Evolutionary conservation across 2,329 filamentous ascomycete species (phyloP), one percentile per base, ranked within the genome.

Genomic region (Thelonectria rubi): DNA sequence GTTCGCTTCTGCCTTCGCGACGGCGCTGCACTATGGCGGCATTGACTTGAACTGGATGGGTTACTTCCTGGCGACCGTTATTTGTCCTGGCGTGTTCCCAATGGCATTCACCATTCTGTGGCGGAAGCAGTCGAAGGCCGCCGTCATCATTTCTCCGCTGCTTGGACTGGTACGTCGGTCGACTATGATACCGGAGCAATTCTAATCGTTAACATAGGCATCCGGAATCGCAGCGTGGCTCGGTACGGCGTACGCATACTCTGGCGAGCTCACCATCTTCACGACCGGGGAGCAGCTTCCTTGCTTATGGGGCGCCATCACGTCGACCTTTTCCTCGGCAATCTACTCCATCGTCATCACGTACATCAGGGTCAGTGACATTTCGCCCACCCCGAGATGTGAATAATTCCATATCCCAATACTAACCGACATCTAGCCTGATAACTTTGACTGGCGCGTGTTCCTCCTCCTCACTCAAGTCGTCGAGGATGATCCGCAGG

Each of bases 41-140:
- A 48, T 62, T 14, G 59, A 62, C 11, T 12, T 62, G 40, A 58
- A 57, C 21, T 60, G 58, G 58, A 60, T 60, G 58, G 58, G 58
- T 7, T 60, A 60, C 24, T 60, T 60, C 17, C 30, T 60, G 10
- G 58, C 58, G 3, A 56, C 58, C 2, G 40, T 60, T 8, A 56
- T 60, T 26, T 60, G 58, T 21, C 58, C 58, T 2, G 58, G 58
- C 2, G 48, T 60, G 26, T 60, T 60, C n/a, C 58, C 58, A 2
- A 60, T 60, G 58, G 58, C 58, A 3, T 60, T 60, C 21, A 60
- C 58, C 0, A 56, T 60, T 10, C 12, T 60, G 11, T 60, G 52
- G 58, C 58, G 58, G 18, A 60, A 60, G 26, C 58, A 60, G 40
- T 60, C 58, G 3, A 60, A 34, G 30, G 52, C 52, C 3, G 58